A percentile compares a stretch with the other conserved stretches of the same genome.
Conservation (phyloP, 352 stramenopile species). For the Paralagenidium karlingii region DNA sequence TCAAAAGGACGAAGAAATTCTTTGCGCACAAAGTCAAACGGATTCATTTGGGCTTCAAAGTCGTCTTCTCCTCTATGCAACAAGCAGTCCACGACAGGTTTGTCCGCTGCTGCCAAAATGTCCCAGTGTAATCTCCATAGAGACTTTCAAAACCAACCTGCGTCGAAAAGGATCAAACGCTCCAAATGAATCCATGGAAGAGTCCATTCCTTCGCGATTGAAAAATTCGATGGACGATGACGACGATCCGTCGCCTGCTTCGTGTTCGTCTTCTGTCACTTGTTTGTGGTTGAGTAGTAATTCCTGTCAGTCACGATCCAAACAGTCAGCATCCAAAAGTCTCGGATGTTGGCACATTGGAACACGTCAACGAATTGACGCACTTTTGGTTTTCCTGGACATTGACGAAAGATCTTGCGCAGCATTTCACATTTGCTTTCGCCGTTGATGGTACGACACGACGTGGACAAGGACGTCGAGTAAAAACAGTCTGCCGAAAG, state of each 20-base stretch:
- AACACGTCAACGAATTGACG: neutral
- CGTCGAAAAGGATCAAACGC: constrained; percentile 32
- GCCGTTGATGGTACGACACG: constrained; percentile 63
- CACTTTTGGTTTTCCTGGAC: constrained; percentile 46
- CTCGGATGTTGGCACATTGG: neutral
- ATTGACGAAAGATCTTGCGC: constrained; percentile 80
- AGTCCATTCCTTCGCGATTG: constrained; percentile 54
- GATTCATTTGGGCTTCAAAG: constrained; percentile 65
- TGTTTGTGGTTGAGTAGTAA: constrained; percentile 70
- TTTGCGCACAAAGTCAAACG: constrained; percentile 67
- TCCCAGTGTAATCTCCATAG: neutral
- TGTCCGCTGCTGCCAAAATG: neutral
- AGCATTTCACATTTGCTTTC: constrained; percentile 79
- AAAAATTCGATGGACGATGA: constrained; percentile 22
- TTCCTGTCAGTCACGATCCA: constrained; percentile 12
- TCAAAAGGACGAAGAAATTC: constrained; percentile 76
- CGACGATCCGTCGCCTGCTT: constrained; percentile 18
- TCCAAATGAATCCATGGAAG: constrained; percentile 13
- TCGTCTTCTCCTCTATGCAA: constrained; percentile 32
- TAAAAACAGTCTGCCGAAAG: constrained; percentile 56
- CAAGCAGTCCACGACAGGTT: neutral
- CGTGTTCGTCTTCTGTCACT: constrained; percentile 59
- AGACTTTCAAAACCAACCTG: constrained; percentile 16
- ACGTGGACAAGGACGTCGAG: constrained; percentile 64
- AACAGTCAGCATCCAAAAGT: neutral